Base-by-base conservation (phyloP, 148 eudicot species). In the Linanthus parryae region DNA sequence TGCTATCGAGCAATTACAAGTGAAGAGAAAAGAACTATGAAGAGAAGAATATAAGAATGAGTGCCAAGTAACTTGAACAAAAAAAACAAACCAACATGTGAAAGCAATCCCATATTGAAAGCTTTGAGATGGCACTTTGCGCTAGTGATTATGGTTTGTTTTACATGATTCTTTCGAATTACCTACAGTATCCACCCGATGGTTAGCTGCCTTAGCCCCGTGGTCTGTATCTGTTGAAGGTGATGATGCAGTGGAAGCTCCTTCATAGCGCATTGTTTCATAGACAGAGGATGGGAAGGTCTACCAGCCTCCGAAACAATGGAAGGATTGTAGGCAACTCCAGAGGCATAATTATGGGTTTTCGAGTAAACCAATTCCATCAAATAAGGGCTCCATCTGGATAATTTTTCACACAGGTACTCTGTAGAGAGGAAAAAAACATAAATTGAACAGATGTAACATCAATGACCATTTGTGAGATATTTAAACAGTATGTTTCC, bases 371-470 rank as follows among this genome's bases (percentile, higher is more conserved):
- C 31, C 61, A 59, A 80, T 50, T 25, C 72, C 79, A 50, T 73
- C 79, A 21, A 81, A 71, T 58, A 64, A 67, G 13, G 76, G 70
- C 39, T 78, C 82, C 65, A 73, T 71, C 9, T 11, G 9, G 31
- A 38, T 48, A 23, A 24, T 56, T 24, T 39, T 75, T 61, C 45
- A 38, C 35, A 44, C 43, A 50, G 67, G 45, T 27, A 63, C 82
- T 70, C 65, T 43, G 36, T 56, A 18, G 12, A 42, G 50, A 69
- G 52, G 14, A n/a, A 12, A 58, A 68, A 26, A 48, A 15, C 17
- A 12, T 5, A 16, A 26, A 20, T 48, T 14, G 27, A 7, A 17
- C 4, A 19, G n/a, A 8, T 50, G 33, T 17, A 31, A 17, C 35
- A 46, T 8, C n/a, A 17, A 17, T 1, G 25, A 45, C 29, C 49